phyloP scores from a whole-genome alignment of 257 asterid species.

The Petrea volubilis region DNA sequence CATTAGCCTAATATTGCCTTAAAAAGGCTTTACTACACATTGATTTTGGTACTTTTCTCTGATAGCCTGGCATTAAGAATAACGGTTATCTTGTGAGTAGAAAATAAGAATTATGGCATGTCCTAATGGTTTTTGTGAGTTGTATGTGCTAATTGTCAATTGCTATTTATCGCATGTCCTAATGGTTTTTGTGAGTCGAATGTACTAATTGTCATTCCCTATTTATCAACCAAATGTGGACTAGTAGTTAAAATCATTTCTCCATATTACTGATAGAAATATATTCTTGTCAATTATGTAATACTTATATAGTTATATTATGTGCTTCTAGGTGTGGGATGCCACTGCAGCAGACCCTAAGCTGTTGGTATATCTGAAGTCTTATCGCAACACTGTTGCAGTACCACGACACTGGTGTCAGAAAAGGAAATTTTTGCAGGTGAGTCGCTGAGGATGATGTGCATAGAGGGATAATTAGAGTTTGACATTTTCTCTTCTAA shows the following conservation, averaged over 20 bases:
- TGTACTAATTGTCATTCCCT: background rate
- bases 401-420: constrained; percentile 99
- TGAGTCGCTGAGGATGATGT: constrained; percentile 33
- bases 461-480: constrained; percentile 21
- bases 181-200: too few species aligned
- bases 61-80: too few species aligned
- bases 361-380: constrained; percentile 88
- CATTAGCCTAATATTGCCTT: too few species aligned
- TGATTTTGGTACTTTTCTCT: too few species aligned
- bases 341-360: constrained; percentile 93
- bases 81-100: too few species aligned
- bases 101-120: too few species aligned
- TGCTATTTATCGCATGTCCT: too few species aligned
- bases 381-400: constrained; percentile 89
- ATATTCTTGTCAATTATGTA: background rate
- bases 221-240: background rate
- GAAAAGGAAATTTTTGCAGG: constrained; percentile 95
- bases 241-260: background rate
- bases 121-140: too few species aligned
- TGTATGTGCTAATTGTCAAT: too few species aligned
- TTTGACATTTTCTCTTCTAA: constrained; percentile 13
- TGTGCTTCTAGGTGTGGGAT: constrained; percentile 82
- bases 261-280: background rate
- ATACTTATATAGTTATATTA: background rate
- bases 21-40: background rate